These are phyloP conservation scores for Solanum chilense DNA, from an alignment of 257 asterid species.

Conservation along the genomic window DNA sequence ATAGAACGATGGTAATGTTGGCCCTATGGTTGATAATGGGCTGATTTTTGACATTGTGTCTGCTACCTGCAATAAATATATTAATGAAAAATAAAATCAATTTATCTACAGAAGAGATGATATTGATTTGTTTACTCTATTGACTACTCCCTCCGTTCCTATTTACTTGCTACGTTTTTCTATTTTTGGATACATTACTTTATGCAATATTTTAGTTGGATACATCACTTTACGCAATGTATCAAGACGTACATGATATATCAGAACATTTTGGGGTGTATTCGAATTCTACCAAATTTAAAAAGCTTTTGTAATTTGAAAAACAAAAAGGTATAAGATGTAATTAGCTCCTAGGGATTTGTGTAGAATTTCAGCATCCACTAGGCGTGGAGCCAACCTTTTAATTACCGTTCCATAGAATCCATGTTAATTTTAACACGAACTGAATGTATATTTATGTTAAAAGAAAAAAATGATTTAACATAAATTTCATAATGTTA, in stretches of 20 bases:
- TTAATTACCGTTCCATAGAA: background rate
- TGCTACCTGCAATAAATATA: conserved; percentile 20
- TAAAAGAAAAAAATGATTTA: no score
- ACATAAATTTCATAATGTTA: background rate
- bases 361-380: background rate
- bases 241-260: no score
- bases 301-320: background rate
- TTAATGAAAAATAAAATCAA: background rate
- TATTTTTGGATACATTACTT: no score
- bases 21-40: conserved; percentile 52
- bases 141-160: background rate
- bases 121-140: background rate
- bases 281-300: background rate
- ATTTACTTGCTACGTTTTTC: background rate
- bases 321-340: background rate
- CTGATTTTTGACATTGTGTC: conserved; percentile 37
- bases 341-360: background rate
- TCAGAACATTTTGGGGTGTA: background rate
- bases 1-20: conserved; percentile 62
- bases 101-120: background rate
- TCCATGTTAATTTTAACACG: background rate
- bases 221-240: background rate
- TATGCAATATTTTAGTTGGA: no score
- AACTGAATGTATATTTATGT: no score
- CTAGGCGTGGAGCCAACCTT: background rate